Evolutionary conservation across 805 yeast species (phyloP), one percentile per base, ranked within the genome.

Genomic region (Wickerhamomyces queroliae): DNA sequence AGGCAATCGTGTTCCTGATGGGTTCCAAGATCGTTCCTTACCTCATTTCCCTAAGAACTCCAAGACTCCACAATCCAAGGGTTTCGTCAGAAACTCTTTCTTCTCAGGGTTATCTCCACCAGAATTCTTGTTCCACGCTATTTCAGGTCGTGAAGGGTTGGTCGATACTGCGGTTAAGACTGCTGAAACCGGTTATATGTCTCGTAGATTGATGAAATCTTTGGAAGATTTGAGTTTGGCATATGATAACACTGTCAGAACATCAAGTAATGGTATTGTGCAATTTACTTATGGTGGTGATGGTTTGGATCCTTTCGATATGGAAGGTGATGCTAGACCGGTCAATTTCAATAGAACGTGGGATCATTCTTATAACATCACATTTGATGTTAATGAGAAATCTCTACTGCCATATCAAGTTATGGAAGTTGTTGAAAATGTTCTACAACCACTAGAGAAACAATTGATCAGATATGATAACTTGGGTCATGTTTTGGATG

Each of bases 161-260:
- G 98, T 93, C 43, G 99, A 93, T 72, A 93, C 99, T 18, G 99
- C 99, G 17, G 99, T 93, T 41, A 93, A 93, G 64, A 93, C 99
- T 25, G 99, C 99, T 3, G 99, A 93, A 62, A 91, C 99, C 5
- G 98, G 98, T 59, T 90, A 90, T 66, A 91, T 91, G 95, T 91
- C 98, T 19, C 85, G 99, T 65, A 81, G 99, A 63, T 73, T 91
- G 61, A 91, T 91, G 99, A 91, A 91, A 63, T 93, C 98, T 6
- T 69, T 93, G 53, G 99, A 93, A 67, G 99, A 93, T 68, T 72
- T 93, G 59, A 87, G 96, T 36, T 77, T 95, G 43, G 88, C 82
- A 56, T 93, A 93, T 62, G 99, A 93, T 61, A 79, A 78, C 53
- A 91, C 98, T 0, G 97, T 93, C 31, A 76, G 99, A 58, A 93